Base-by-base conservation (phyloP, 2,329 filamentous ascomycete genomes). In the Eutypella sp. region DNA sequence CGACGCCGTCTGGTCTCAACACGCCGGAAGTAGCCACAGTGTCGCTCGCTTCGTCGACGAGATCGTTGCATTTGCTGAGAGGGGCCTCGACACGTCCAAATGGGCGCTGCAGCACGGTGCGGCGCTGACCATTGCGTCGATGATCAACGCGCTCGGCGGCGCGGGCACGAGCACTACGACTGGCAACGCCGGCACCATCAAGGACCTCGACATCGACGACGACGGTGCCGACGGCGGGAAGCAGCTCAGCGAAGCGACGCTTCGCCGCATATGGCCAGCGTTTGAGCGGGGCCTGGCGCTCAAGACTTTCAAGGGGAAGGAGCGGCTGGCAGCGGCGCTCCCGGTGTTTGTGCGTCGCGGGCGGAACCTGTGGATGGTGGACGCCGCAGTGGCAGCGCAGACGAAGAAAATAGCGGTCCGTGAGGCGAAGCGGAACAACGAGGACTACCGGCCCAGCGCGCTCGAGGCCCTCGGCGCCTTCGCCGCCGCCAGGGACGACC, bases 231-330 rank as follows among this genome's bases (percentile, higher is more conserved):
- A 72, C 42, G 72, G 75, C 5, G 79, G 78, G 0, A 11, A 13
- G 18, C 75, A 80, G 37, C 80, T 89, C 44, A 80, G 78, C 49
- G 72, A 76, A 16, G 60, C 73, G 3, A 81, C 83, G 34, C 73
- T 87, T 16, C 72, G 75, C 53, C 69, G 71, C 15, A 72, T 96
- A 19, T 99, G 92, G 92, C 88, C 88, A 0, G 79, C 85, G 2
- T 74, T 96, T 40, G 89, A 96, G 52, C 89, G 86, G 59, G 82
- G 88, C 1, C 69, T 97, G 34, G 79, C 82, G 2, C 82, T 95
- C 11, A 97, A 96, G 74, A 96, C 91, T 1, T 99, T 96, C 75
- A 78, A 86, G 1, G 89, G 89, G 19, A 99, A 99, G 63, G 90
- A 96, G 67, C 83, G 82, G 54, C 79, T 99, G 25, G 73, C 97